Conservation (phyloP, 2,329 filamentous ascomycete species). For the Epichloe festucae region DNA sequence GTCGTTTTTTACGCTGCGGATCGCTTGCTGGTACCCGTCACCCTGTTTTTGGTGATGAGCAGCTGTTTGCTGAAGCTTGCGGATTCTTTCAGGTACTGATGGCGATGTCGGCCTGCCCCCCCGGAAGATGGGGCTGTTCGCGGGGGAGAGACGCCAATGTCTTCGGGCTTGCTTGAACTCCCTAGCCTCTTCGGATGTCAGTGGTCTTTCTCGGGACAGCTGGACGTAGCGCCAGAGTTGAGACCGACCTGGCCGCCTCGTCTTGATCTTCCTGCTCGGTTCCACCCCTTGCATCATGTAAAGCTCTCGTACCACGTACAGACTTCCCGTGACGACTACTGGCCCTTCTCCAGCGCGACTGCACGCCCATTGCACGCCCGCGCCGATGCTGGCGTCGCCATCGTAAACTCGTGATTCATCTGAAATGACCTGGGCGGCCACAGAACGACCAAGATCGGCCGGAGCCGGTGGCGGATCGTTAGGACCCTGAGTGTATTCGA, state of each 20-base stretch:
- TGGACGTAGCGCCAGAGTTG: conserved; percentile 21
- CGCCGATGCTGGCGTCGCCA: conserved; percentile 15
- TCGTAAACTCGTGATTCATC: conserved; percentile 18
- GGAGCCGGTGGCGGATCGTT: conserved; percentile 22
- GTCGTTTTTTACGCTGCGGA: conserved; percentile 13
- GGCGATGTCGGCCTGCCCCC: conserved; percentile 9
- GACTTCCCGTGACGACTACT: conserved; percentile 27
- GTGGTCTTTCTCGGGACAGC: conserved; percentile 16
- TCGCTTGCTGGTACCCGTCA: conserved; percentile 13
- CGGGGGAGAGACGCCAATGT: conserved; percentile 20
- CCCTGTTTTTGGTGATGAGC: conserved; percentile 19
- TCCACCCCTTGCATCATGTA: conserved; percentile 18
- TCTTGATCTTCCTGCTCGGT: conserved; percentile 16
- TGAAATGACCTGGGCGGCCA: conserved; percentile 14
- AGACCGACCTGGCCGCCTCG: conserved; percentile 18
- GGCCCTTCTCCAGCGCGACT: conserved; percentile 19
- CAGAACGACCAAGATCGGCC: conserved; percentile 19
- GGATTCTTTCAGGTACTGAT: conserved; percentile 11
- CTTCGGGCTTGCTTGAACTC: conserved; percentile 23
- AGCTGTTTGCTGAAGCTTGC: conserved; percentile 15
- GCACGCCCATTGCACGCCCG: conserved; percentile 23
- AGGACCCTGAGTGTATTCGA: conserved; percentile 39
- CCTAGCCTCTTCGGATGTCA: conserved; percentile 19
- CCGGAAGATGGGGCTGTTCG: conserved; percentile 14
- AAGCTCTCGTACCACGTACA: conserved; percentile 27